Conservation (phyloP, 805 yeast species). For the Nakazawaea laoshanensis region DNA sequence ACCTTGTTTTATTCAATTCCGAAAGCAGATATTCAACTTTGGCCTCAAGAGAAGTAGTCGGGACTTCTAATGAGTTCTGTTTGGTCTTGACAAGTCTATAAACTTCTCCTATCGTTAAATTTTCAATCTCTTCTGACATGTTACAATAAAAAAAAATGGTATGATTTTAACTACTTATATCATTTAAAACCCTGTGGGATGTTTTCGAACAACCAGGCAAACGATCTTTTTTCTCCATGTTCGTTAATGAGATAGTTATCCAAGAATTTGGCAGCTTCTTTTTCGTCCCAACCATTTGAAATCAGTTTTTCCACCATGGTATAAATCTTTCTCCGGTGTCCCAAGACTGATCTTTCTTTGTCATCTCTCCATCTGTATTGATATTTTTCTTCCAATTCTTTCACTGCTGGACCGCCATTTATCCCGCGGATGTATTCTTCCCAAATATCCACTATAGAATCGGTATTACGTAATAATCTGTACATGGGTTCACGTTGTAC, state of each 20-base stretch:
- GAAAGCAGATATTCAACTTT: conserved; percentile 3
- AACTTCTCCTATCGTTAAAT: conserved; percentile 7
- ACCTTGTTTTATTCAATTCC: conserved; percentile 3
- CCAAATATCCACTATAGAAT: conserved; percentile 44
- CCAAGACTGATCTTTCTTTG: conserved; percentile 43
- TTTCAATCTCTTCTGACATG: background rate
- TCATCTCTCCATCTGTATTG: conserved; percentile 47
- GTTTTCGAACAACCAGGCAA: conserved; percentile 22
- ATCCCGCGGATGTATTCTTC: conserved; percentile 45
- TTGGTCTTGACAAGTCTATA: conserved; percentile 1
- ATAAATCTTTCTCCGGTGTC: conserved; percentile 44
- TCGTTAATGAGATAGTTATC: conserved; percentile 21
- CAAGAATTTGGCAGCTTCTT: conserved; percentile 22
- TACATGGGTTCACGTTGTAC: conserved; percentile 9
- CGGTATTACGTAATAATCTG: conserved; percentile 11
- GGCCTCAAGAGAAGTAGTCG: conserved; percentile 4
- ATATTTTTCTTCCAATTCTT: conserved; percentile 36
- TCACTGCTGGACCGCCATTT: conserved; percentile 43
- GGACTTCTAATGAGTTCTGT: background rate
- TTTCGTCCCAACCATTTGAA: conserved; percentile 21
- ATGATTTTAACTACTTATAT: conserved; percentile 1
- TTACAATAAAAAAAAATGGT: conserved; percentile 3
- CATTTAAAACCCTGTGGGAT: conserved; percentile 18
- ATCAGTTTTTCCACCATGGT: conserved; percentile 37
- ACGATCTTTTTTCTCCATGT: conserved; percentile 19